Evolutionary conservation across 352 stramenopile species (phyloP).

Genomic region (Globisporangium orthogonon): DNA sequence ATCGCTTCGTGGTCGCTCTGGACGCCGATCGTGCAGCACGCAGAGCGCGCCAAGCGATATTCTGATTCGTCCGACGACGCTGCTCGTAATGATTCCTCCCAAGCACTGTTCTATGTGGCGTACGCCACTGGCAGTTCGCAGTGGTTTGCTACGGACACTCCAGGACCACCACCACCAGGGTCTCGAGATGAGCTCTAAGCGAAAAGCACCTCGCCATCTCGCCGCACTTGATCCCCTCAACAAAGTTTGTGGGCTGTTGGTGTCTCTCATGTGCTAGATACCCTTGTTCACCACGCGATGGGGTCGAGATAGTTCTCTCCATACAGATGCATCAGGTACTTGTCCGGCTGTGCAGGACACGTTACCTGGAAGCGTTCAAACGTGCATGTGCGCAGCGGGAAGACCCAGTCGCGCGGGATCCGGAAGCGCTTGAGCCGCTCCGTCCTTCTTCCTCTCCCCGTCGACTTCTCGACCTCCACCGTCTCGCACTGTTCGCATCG

Average conservation of each 20-base stretch:
- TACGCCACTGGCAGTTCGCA: not conserved
- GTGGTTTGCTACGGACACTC: not conserved
- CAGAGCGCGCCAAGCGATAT: not conserved
- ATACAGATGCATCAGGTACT: slow-evolving; percentile 49
- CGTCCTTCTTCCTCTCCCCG: not conserved
- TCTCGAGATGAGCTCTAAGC: not conserved
- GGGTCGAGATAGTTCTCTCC: slow-evolving; percentile 42
- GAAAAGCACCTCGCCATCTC: no score
- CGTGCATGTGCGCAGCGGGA: slow-evolving; percentile 34
- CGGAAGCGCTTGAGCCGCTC: slow-evolving; percentile 27
- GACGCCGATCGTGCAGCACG: slow-evolving; percentile 43
- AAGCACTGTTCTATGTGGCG: not conserved
- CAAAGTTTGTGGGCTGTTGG: no score
- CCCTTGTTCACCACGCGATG: slow-evolving; percentile 10
- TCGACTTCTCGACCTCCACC: not conserved
- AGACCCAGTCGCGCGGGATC: slow-evolving; percentile 44
- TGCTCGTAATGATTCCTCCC: no score
- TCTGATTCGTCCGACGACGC: not conserved
- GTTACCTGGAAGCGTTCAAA: slow-evolving; percentile 36
- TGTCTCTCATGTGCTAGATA: not conserved
- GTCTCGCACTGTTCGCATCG: slow-evolving; percentile 27
- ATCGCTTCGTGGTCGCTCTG: slow-evolving; percentile 58
- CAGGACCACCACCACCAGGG: not conserved
- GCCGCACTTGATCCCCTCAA: not conserved
- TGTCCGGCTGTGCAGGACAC: slow-evolving; percentile 32